A percentile compares a stretch with the other conserved stretches of the same genome.
These are phyloP conservation scores for Cutaneotrichosporon daszewskae DNA, from an alignment of 1,284 basidiomycete genomes.

Conservation along the genomic window DNA sequence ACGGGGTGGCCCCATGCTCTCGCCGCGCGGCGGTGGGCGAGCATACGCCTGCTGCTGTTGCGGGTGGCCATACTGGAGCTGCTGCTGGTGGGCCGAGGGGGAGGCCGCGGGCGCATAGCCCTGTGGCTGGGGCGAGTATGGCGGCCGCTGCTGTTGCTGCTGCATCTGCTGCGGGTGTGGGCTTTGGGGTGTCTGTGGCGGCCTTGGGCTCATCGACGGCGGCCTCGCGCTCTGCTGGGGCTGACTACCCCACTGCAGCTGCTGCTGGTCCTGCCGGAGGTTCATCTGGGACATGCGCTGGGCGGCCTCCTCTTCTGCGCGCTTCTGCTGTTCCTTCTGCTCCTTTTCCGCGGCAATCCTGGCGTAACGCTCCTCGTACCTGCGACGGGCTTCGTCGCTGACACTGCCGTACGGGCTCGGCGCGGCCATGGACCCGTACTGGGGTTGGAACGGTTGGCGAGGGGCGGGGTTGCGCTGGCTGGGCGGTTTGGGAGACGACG, in stretches of 20 bases:
- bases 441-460: slow-evolving; percentile 4
- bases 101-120: not conserved
- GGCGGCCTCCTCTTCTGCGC: slow-evolving; percentile 4
- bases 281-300: slow-evolving; percentile 13
- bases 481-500: slow-evolving; percentile 37
- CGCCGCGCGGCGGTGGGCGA: slow-evolving; percentile 1
- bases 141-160: slow-evolving; percentile 12
- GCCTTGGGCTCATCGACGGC: not conserved
- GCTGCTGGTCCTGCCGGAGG: slow-evolving; percentile 15
- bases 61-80: slow-evolving; percentile 17
- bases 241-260: slow-evolving; percentile 17
- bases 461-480: slow-evolving; percentile 38
- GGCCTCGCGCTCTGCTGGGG: no score
- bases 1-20: slow-evolving; percentile 1
- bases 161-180: slow-evolving; percentile 1
- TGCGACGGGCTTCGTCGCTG: slow-evolving; percentile 39
- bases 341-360: slow-evolving; percentile 38
- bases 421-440: slow-evolving; percentile 24
- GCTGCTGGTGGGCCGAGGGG: slow-evolving; percentile 9
- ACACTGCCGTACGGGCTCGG: slow-evolving; percentile 39
- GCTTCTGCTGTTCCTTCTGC: slow-evolving; percentile 16
- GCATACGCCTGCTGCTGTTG: slow-evolving; percentile 13
- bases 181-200: slow-evolving; percentile 3
- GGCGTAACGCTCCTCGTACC: slow-evolving; percentile 44
- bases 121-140: not conserved